Base-by-base conservation (phyloP, 768 basidiomycete genomes). In the Pleurotus tuoliensis region DNA sequence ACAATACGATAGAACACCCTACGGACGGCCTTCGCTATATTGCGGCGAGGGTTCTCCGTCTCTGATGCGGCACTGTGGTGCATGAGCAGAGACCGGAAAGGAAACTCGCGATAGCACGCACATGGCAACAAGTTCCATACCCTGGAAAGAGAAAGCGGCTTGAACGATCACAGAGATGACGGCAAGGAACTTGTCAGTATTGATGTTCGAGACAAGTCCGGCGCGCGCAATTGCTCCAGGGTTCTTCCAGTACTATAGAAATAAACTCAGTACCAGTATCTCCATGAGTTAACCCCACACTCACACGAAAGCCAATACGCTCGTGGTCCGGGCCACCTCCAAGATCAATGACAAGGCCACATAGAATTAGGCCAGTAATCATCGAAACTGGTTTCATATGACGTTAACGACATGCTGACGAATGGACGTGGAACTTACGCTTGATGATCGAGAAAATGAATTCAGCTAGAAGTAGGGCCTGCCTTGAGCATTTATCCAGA, bases 1-100 rank as follows among this genome's bases (percentile, higher is more conserved):
- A 88, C 59, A 61, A 95, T 87, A 59, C 92, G 84, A 71, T 82
- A 90, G 68, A 91, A 89, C 3, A 93, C 89, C 24, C 87, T 77
- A 37, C 79, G 76, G 50, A 90, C 83, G 16, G 90, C 89, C 64
- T 83, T 88, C 24, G 82, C 74, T 59, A 94, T 88, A 63, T 89
- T 90, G 24, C 84, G 83, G 37, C 89, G 82, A 6, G 92, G 91
- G 65, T 80, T 89, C 64, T 82, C 74, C 0, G 87, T 86, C 69
- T 93, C 91, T 0, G 85, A 87, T 15, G 88, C 88, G 24, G 87
- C 82, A 52, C 85, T 86, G 22, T 24, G 22, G 4, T 3, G 4
- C 22, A 3, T 24, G 22, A 24, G 22, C 22, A 24, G 22, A 24
- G 4, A 30, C 24, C 27, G 11, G 41, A 5, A 46, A 7, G 38